Base-by-base conservation (phyloP, 805 yeast species). In the Suhomyces emberorum region DNA sequence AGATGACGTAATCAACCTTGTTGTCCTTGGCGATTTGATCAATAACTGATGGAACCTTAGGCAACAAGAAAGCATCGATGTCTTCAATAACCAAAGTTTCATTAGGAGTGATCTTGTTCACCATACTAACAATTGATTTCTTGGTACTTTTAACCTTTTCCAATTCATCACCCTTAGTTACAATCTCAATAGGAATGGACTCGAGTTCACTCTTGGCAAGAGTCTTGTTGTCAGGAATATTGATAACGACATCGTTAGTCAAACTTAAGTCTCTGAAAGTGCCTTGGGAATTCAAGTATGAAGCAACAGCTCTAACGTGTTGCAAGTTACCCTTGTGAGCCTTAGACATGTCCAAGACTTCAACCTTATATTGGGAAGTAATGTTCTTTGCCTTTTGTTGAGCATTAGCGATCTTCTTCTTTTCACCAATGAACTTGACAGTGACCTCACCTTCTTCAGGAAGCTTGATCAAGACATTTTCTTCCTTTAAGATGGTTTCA, bases 271-370 rank as follows among this genome's bases (percentile, higher is more conserved):
- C 39, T 28, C 61, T 49, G 46, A 83, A 72, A 24, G 65, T 55
- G 21, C 76, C 73, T 39, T 76, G 65, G 42, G 74, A 68, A 37
- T 63, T 57, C 47, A 93, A 81, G 57, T 71, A 85, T 9, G 82
- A 71, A 28, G 88, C 82, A 39, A 93, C 69, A 27, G 79, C 74
- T 43, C 77, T 76, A 7, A 95, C 96, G 52, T 93, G 98, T 12
- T 66, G 57, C 35, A 76, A 54, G 54, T 86, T 77, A 46, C 84
- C 86, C 52, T 88, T 85, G 58, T 93, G 97, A 20, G 98, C 95
- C 60, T 77, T 82, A 8, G 95, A 79, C 59, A 93, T 81, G 51
- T 88, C 95, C 53, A 93, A 70, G 23, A 78, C 63, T 46, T 81
- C 88, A 27, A 81, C 76, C 38, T 72, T 66, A 54, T 72, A 78